These are phyloP conservation scores for Allantophomopsis lycopodina DNA, from an alignment of 2,329 filamentous ascomycete species.

Conservation along the genomic window DNA sequence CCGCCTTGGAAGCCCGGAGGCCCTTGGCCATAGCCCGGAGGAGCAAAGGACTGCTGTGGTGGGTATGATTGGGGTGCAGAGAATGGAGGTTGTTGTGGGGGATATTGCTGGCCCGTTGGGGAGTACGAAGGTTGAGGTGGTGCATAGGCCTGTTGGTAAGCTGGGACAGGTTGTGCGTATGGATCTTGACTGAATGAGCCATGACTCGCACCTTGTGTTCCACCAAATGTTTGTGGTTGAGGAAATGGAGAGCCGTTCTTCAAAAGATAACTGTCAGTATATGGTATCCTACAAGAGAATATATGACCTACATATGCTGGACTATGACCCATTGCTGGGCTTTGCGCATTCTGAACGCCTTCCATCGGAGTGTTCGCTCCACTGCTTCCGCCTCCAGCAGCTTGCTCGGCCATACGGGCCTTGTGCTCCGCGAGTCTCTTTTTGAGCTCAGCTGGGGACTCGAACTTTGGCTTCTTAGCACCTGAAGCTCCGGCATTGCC, in stretches of 20 bases:
- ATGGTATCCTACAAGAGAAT: not conserved
- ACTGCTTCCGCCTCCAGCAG: constrained; percentile 37
- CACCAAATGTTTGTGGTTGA: constrained; percentile 13
- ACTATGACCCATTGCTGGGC: constrained; percentile 34
- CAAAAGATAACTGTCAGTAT: constrained; percentile 4
- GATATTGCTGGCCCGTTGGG: constrained; percentile 16
- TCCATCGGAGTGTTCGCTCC: constrained; percentile 39
- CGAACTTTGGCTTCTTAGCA: constrained; percentile 59
- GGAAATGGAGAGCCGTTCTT: constrained; percentile 18
- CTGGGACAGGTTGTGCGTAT: constrained; percentile 21
- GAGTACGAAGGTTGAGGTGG: constrained; percentile 19
- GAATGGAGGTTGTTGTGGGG: constrained; percentile 17
- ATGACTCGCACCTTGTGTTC: constrained; percentile 17
- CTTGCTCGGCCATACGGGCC: constrained; percentile 49
- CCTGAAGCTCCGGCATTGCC: constrained; percentile 39
- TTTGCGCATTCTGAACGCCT: constrained; percentile 24
- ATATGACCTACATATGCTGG: constrained; percentile 42
- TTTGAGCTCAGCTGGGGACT: constrained; percentile 67
- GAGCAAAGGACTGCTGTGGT: constrained; percentile 17
- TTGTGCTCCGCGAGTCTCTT: constrained; percentile 67
- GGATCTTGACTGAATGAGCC: constrained; percentile 20
- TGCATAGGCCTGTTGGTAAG: constrained; percentile 25
- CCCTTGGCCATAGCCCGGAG: constrained; percentile 13
- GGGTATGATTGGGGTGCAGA: constrained; percentile 16
- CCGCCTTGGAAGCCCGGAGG: constrained; percentile 14